Percentiles rank a stretch among this genome's conserved stretches.
Conservation (phyloP, 345 rosid genomes). For the Eucalyptus sp. region DNA sequence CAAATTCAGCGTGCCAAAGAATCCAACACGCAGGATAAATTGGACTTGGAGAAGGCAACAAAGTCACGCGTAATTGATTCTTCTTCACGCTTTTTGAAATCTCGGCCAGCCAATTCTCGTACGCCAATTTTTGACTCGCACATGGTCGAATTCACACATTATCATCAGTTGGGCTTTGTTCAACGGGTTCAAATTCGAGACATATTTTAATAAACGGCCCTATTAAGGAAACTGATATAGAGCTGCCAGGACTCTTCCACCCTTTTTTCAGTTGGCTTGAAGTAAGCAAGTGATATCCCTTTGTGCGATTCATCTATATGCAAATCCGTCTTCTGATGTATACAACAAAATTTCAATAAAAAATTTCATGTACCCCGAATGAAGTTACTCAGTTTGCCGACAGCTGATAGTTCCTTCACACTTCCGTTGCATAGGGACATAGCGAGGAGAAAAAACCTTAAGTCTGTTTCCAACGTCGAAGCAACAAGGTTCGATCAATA, state of each 20-base stretch:
- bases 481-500: no score
- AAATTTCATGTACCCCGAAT: no score
- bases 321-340: background rate
- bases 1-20: background rate
- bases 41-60: background rate
- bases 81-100: background rate
- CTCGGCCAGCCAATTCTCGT: background rate
- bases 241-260: background rate
- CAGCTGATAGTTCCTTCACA: no score
- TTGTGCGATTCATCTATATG: background rate
- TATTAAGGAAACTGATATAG: background rate
- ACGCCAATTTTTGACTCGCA: background rate
- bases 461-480: no score
- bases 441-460: no score
- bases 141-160: background rate
- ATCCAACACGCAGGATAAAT: background rate
- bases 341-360: no score
- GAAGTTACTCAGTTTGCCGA: no score
- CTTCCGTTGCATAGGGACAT: no score
- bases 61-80: background rate
- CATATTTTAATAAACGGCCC: rapidly evolving
- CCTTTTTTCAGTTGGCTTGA: background rate
- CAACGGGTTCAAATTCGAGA: background rate
- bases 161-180: background rate
- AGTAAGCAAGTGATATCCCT: background rate